Evolutionary conservation across 2,329 filamentous ascomycete genomes (phyloP), one percentile per base, ranked within the genome.

Genomic region (Dryadomyces sulphureus): DNA sequence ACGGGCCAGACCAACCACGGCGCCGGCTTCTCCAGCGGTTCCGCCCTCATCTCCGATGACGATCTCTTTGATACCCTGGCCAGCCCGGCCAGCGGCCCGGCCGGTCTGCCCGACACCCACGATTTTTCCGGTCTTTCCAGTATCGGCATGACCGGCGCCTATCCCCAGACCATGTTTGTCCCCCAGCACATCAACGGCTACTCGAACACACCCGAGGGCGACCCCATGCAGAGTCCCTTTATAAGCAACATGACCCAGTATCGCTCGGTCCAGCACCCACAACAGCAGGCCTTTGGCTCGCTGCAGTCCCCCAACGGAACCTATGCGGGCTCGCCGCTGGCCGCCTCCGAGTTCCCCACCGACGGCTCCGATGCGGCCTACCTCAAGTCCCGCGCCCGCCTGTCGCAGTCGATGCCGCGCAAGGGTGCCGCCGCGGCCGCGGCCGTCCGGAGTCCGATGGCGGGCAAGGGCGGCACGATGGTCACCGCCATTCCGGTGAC

Each of bases 211-310:
- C 89, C 90, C 4, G 90, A 96, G 50, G 87, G 87, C 45, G 83
- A 87, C 45, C 88, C 90, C 6, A 90, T 94, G 50, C 85, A 93
- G 58, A 95, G 88, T 56, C 90, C 90, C 0, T 95, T 88, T 57
- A 75, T 84, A 38, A 77, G 83, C 54, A 79, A 75, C 57, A 92
- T 89, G 67, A 72, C 72, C 32, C 84, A 88, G 53, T 93, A 87
- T 60, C 77, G 83, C 39, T 75, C 76, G 48, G 79, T 83, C 56
- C 74, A 78, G 57, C 70, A 73, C 57, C 68, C 69, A 16, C 70
- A n/a, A n/a, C n/a, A n/a, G n/a, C n/a, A 75, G 45, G 66, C 71
- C 16, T 75, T 79, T 49, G 69, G 68, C 48, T 74, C 75, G 2
- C 56, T 75, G 7, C 70, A 73, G 47, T 73, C 70, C 12, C 70